Evolutionary conservation across 164 flowering plant genomes (phyloP), one percentile per base, ranked within the genome.

Genomic region (Hamamelis virginiana): DNA sequence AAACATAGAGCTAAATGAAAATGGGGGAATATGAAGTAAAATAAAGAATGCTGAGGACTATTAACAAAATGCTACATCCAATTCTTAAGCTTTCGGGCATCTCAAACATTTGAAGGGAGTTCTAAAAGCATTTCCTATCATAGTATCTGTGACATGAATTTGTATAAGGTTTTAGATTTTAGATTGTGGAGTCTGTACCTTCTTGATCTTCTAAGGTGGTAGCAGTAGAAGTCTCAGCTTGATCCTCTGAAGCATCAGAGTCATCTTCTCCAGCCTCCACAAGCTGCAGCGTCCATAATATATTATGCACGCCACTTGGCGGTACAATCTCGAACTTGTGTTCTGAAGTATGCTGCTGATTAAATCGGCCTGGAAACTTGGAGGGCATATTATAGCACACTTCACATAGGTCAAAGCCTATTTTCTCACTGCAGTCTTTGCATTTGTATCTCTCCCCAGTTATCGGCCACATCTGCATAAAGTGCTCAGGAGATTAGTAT

Each of bases 391-490:
- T 56, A 9, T 21, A 56, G 27, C 59, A 56, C n/a, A 25, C 59
- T 56, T 56, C 59, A 23, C 59, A 56, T 9, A 21, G 59, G 59
- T 56, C 27, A 21, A 56, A 56, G 25, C 59, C 27, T 0, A 56
- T 56, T 21, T 56, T 12, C 59, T 21, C 27, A 10, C 3, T 56
- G 22, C 59, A 56, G 27, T 56, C 59, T 56, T 56, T 47, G 59
- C 59, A 56, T 56, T 25, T 56, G 59, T 56, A 56, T 56, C 59
- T 56, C 8, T 21, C 22, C 27, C 59, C 59, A 18, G n/a, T 56
- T 21, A 56, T 56, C 4, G 27, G 59, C 19, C 8, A 56, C 59
- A 56, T 21, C 59, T 56, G n/a, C 14, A 55, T 10, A n/a, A n/a
- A 4, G 51, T 1, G 51, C 51, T 11, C 51, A 47, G 13, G 10